Evolutionary conservation across 176 grass and related monocot genomes (phyloP), one percentile per base, ranked within the genome.

Genomic region (Cenchrus purpureus): DNA sequence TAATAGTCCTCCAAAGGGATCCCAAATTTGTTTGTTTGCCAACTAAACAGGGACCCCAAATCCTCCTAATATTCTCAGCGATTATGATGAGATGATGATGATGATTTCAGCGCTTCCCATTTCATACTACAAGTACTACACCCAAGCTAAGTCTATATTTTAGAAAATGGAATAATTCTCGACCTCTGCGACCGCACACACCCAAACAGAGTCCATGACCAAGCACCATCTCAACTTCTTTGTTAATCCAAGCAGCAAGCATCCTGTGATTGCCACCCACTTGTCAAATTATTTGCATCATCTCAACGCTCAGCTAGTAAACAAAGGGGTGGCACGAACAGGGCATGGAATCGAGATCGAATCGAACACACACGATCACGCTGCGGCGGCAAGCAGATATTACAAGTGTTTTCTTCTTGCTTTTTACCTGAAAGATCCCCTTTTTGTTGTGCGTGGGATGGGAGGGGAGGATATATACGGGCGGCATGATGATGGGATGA

Each of bases 351-450:
- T 86, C 54, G 74, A 54, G 75, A 53, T 57, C 57, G 71, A 84
- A 88, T 84, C 34, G 82, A 79, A 65, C 31, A 29, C 57, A 62
- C n/a, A 4, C 59, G 16, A 1, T 40, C 37, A 25, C 55, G 10
- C 58, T 28, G 59, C n/a, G n/a, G n/a, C 66, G 20, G 48, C 65
- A 45, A 34, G 48, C 65, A 22, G 48, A 79, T 83, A 79, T 17
- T 34, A 83, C 55, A n/a, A 44, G 56, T n/a, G 56, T 84, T 28
- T 79, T 65, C 72, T 40, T 45, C 8, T 19, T 8, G 34, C 10
- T 46, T 86, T 89, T 72, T 83, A 86, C 79, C 74, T 68, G 88
- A 90, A 90, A 90, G 84, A 82, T 83, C 57, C 79, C 54, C 50
- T 74, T 79, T 79, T 79, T 87, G 84, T 86, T 90, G 75, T 34